Base-by-base conservation (phyloP, 2,329 filamentous ascomycete genomes). In the Trichophyton mentagrophytes region DNA sequence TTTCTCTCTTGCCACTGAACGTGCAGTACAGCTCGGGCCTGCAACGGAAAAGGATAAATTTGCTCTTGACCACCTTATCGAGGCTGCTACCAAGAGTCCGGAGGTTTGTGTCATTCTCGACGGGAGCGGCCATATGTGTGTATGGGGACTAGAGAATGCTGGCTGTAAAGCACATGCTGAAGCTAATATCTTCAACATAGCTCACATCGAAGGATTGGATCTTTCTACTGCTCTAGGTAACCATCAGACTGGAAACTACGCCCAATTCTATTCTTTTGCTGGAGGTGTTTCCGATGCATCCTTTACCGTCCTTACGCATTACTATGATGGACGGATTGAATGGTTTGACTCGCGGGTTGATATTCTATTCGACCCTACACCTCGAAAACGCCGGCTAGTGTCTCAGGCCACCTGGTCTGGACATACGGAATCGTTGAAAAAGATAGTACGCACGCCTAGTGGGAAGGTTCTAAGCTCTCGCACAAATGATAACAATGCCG, bases 91-190 rank as follows among this genome's bases (percentile, higher is more conserved):
- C 64, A 86, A 86, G 59, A 88, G 82, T 61, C 89, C 91, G 0
- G 93, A 99, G 70, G 83, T 99, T 2, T 93, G 90, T 66, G 80
- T 97, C 25, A 85, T 92, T 7, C 78, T 96, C 56, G 90, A 97
- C 72, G 85, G 86, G n/a, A 78, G 81, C 56, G 92, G 92, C 0
- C 85, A 86, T 65, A 89, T 97, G 87, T 90, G 89, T 46, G 90
- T 89, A 0, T 96, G 92, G 89, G 92, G 90, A 0, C 76, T 99
- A 61, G 91, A 97, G 71, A 91, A 92, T 68, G 82, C 95, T 20
- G 86, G 87, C 40, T 85, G 83, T 67, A 89, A 86, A 68, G 77
- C 80, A 36, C 83, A 82, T 65, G 83, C 82, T 62, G 79, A 81
- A 3, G 79, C 84, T 30, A 84, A 85, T 64, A 82, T 92, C n/a